Evolutionary conservation across 164 flowering plant species (phyloP).

Genomic region (Sedum album): DNA sequence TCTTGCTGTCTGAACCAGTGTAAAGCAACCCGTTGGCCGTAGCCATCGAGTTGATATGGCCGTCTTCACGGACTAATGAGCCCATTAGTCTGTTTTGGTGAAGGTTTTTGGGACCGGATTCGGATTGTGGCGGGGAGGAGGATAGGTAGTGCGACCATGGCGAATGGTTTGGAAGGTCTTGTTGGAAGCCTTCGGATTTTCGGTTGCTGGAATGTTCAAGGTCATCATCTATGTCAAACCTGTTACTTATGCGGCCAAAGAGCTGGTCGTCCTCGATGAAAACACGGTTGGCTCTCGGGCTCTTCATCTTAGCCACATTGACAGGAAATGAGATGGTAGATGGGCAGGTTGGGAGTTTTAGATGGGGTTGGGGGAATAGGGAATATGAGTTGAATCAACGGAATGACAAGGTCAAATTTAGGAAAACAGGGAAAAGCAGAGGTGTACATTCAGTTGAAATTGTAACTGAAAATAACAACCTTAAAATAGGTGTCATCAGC

Average conservation of each 20-base stretch:
- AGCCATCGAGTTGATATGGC: slow-evolving; percentile 52
- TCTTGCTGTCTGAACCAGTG: slow-evolving; percentile 59
- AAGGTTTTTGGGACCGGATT: not conserved
- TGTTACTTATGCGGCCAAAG: not conserved
- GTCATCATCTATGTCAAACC: not conserved
- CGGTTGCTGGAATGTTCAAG: not conserved
- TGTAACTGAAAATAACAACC: slow-evolving; percentile 6
- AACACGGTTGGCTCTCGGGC: slow-evolving; percentile 4
- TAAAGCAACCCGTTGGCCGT: slow-evolving; percentile 38
- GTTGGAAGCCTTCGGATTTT: not conserved
- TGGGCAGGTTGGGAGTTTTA: not conserved
- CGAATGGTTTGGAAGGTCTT: not conserved
- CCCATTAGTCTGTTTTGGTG: slow-evolving; percentile 27
- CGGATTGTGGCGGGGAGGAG: not conserved
- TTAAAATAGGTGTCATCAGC: not conserved
- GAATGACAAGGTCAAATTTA: not conserved
- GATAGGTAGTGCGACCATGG: not conserved
- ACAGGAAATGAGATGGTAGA: not conserved
- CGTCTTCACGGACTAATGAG: slow-evolving; percentile 53
- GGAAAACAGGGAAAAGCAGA: not conserved
- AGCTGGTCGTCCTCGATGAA: not conserved
- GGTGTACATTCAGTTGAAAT: not conserved
- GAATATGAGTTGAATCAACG: not conserved
- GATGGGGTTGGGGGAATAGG: not conserved
- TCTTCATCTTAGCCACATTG: not conserved